Percentiles rank a stretch among this genome's conserved stretches.
Evolutionary conservation across 73 alveolate genomes (phyloP).

Genomic region (Paramecium sexaurelia): DNA sequence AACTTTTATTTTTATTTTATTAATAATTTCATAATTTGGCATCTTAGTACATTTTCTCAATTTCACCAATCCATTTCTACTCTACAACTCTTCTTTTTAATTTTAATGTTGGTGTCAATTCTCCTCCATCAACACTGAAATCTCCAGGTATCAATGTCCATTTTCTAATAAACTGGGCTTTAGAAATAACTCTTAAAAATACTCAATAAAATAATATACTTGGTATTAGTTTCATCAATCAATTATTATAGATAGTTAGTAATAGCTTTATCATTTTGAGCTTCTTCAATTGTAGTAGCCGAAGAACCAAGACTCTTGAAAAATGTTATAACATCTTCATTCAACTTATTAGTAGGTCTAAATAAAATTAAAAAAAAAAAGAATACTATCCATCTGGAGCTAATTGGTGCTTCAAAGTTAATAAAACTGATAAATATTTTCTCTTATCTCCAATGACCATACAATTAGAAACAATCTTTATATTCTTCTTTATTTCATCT

Average conservation of each 20-base stretch:
- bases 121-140: conserved; percentile 86
- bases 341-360: conserved; percentile 73
- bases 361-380: not conserved
- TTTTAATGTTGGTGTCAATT: conserved; percentile 91
- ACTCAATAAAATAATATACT: not conserved
- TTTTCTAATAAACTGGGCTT: conserved; percentile 84
- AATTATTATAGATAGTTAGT: conserved; percentile 60
- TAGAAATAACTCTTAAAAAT: conserved; percentile 68
- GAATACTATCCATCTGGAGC: conserved; percentile 71
- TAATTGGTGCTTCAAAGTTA: conserved; percentile 73
- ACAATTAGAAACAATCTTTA: conserved; percentile 81
- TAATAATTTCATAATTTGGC: conserved; percentile 68
- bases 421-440: conserved; percentile 74
- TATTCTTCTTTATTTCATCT: conserved; percentile 79
- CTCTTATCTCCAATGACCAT: conserved; percentile 88
- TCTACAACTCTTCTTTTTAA: conserved; percentile 81
- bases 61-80: conserved; percentile 72
- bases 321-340: conserved; percentile 74
- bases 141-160: conserved; percentile 78
- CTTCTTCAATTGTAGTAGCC: conserved; percentile 79
- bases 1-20: not conserved
- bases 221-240: conserved; percentile 77
- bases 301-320: conserved; percentile 64
- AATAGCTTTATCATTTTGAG: conserved; percentile 63
- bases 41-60: conserved; percentile 77